Conservation (phyloP, 139 green algal species). For the Picochlorum sp. region DNA sequence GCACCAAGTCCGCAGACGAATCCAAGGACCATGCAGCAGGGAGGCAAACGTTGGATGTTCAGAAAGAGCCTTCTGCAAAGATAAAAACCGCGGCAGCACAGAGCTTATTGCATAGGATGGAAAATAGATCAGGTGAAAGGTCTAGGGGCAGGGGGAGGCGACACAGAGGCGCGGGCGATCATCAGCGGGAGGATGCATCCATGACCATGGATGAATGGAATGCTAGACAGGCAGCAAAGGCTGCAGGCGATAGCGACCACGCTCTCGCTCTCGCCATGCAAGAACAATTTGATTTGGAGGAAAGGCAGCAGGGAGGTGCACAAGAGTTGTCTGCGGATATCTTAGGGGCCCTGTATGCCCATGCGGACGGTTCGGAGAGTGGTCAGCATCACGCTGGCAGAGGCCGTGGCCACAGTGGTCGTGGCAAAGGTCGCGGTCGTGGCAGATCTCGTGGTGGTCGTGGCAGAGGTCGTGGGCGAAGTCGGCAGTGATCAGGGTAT, state of each 20-base stretch:
- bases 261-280: constrained; percentile 21
- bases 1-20: no score
- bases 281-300: constrained; percentile 20
- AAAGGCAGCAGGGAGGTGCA: neutral
- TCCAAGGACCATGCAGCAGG: no score
- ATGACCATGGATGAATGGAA: constrained; percentile 51
- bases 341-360: neutral
- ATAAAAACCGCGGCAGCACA: neutral
- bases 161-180: constrained; percentile 10
- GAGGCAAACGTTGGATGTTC: no score
- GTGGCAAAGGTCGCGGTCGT: neutral
- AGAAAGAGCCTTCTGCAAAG: neutral
- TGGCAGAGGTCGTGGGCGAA: neutral
- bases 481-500: neutral
- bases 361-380: neutral
- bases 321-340: neutral
- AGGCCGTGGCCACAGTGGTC: neutral
- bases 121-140: neutral
- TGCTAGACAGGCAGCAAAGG: constrained; percentile 1
- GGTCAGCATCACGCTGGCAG: neutral
- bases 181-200: constrained; percentile 17
- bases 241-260: constrained; percentile 9
- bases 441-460: neutral
- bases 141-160: constrained; percentile 7
- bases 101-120: neutral